Evolutionary conservation across 2,329 filamentous ascomycete species (phyloP).

Genomic region (Diplocarpon mali): DNA sequence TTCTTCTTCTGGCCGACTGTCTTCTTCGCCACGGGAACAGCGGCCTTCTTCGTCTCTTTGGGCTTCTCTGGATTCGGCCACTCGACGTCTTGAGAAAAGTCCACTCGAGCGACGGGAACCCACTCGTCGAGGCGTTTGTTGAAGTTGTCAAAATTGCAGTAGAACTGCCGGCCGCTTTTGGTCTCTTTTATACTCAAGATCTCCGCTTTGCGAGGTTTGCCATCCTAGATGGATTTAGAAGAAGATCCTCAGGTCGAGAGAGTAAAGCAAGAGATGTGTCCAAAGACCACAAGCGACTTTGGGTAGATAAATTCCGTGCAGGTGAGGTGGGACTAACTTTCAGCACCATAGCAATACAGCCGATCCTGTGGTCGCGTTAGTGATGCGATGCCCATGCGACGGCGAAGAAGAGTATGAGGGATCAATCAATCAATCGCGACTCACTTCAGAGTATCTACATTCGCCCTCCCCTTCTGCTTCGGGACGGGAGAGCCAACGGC

Average conservation of each 20-base stretch:
- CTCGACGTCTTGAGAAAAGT: slow-evolving; percentile 84
- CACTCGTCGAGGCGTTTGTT: slow-evolving; percentile 51
- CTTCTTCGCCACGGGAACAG: slow-evolving; percentile 34
- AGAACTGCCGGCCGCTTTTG: slow-evolving; percentile 58
- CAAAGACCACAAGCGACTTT: slow-evolving; percentile 4
- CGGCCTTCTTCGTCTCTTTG: slow-evolving; percentile 66
- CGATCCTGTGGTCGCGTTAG: slow-evolving; percentile 22
- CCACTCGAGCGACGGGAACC: slow-evolving; percentile 72
- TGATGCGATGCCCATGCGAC: slow-evolving; percentile 4
- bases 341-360: slow-evolving; percentile 28
- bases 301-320: no score
- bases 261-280: slow-evolving; percentile 14
- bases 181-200: slow-evolving; percentile 90
- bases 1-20: slow-evolving; percentile 28
- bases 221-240: slow-evolving; percentile 44
- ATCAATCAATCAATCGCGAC: no score
- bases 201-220: slow-evolving; percentile 80
- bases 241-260: background rate
- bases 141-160: slow-evolving; percentile 27
- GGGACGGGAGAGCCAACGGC: slow-evolving; percentile 46
- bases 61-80: slow-evolving; percentile 78
- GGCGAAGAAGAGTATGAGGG: no score
- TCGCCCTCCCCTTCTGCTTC: slow-evolving; percentile 68
- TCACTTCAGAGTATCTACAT: slow-evolving; percentile 70
- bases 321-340: slow-evolving; percentile 22